phyloP scores from a whole-genome alignment of 495 filamentous ascomycete species.

The Gamarada debralockiae region DNA sequence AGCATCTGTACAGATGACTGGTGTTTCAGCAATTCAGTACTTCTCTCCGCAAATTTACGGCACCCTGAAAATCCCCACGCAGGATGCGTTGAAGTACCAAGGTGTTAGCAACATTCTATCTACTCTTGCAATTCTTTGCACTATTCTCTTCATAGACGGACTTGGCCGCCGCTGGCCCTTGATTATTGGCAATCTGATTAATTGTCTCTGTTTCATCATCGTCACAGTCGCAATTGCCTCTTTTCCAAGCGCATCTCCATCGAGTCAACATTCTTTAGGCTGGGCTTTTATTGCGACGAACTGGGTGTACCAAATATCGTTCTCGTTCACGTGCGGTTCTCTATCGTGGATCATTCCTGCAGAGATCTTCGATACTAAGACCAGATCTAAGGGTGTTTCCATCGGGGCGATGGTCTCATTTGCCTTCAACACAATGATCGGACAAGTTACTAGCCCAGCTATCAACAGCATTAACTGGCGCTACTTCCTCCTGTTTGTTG shows the following conservation, averaged over 20 bases:
- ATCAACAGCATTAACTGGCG: constrained; percentile 39
- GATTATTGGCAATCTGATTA: constrained; percentile 41
- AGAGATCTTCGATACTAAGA: constrained; percentile 14
- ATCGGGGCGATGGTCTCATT: constrained; percentile 12
- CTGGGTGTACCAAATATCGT: constrained; percentile 33
- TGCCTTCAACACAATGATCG: constrained; percentile 46
- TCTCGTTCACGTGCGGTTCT: constrained; percentile 25
- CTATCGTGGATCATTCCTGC: constrained; percentile 25
- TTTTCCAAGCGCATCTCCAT: constrained; percentile 29
- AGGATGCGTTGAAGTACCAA: constrained; percentile 37
- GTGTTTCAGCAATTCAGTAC: constrained; percentile 49
- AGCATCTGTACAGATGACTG: constrained; percentile 62
- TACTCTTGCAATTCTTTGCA: constrained; percentile 36
- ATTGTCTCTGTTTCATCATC: constrained; percentile 36
- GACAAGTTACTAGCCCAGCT: constrained; percentile 45
- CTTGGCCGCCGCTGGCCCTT: constrained; percentile 47
- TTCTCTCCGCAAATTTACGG: too few relatives aligned
- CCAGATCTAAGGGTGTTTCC: constrained; percentile 18
- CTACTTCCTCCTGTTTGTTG: constrained; percentile 44
- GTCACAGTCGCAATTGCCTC: constrained; percentile 30
- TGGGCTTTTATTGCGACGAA: constrained; percentile 29
- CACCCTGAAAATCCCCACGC: constrained; percentile 44
- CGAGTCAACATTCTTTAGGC: too few relatives aligned
- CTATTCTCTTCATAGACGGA: constrained; percentile 44
- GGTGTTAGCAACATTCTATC: constrained; percentile 47